Conservation (phyloP, 176 grass and related monocot genomes). For the Alloteropsis semialata region DNA sequence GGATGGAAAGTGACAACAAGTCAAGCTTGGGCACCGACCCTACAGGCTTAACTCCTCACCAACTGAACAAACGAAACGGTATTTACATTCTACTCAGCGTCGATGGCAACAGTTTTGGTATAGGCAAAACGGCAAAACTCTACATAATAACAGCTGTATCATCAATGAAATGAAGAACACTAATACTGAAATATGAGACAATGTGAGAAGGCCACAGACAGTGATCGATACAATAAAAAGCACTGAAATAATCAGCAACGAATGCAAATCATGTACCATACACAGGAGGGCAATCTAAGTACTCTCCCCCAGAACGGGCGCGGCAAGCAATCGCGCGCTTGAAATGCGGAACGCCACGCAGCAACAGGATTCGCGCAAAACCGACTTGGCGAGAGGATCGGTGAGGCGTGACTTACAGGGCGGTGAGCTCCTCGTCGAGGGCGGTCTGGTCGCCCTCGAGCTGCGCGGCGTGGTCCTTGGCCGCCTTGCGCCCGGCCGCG, state of each 20-base stretch:
- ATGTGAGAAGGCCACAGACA: neutral
- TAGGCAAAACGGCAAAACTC: neutral
- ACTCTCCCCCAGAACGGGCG: neutral
- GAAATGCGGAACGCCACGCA: neutral
- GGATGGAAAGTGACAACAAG: neutral
- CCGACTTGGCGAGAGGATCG: neutral
- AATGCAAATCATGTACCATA: neutral
- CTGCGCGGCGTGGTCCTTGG: conserved; percentile 74
- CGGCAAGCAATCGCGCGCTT: neutral
- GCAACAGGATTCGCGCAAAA: neutral
- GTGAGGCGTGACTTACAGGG: conserved; percentile 47
- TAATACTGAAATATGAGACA: neutral
- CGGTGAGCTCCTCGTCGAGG: conserved; percentile 79
- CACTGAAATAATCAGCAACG: neutral
- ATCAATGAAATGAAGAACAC: neutral
- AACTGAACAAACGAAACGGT: neutral
- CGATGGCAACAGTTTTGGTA: neutral
- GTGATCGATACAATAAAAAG: neutral
- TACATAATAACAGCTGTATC: neutral
- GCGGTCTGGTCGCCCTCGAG: conserved; percentile 58
- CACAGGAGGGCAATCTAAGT: neutral
- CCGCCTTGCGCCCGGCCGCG: conserved; percentile 45
- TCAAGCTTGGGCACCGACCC: neutral
- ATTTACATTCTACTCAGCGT: neutral
- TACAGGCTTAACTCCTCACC: neutral